Evolutionary conservation across 495 filamentous ascomycete species (phyloP).

Genomic region (Arthonia radiata): DNA sequence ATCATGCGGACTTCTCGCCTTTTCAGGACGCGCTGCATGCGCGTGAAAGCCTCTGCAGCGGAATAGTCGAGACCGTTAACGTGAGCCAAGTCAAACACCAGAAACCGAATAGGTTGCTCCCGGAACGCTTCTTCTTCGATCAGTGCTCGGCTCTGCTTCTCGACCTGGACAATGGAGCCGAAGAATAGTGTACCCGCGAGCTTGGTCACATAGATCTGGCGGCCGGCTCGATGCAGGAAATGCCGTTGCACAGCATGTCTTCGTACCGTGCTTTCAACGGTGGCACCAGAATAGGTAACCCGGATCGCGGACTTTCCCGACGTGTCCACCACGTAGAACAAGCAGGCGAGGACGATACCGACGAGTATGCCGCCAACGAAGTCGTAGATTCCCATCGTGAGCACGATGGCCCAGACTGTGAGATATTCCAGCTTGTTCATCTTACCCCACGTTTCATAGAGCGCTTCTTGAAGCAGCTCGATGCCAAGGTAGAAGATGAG

Average conservation of each 20-base stretch:
- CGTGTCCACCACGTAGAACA: slow-evolving; percentile 73
- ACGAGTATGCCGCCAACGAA: slow-evolving; percentile 84
- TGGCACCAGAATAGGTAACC: slow-evolving; percentile 61
- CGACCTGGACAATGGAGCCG: slow-evolving; percentile 83
- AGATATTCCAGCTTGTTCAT: slow-evolving; percentile 66
- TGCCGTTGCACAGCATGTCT: slow-evolving; percentile 72
- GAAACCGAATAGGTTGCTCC: slow-evolving; percentile 53
- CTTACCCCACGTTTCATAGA: slow-evolving; percentile 72
- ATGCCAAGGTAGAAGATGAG: slow-evolving; percentile 87
- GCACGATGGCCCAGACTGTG: slow-evolving; percentile 72
- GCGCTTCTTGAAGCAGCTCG: slow-evolving; percentile 65
- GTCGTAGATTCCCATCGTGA: slow-evolving; percentile 90
- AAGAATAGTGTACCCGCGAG: slow-evolving; percentile 87
- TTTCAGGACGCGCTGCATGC: slow-evolving; percentile 60
- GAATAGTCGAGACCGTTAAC: slow-evolving; percentile 91
- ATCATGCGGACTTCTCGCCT: slow-evolving; percentile 50
- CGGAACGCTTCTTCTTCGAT: slow-evolving; percentile 62
- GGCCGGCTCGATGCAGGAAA: slow-evolving; percentile 61
- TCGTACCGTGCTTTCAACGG: slow-evolving; percentile 75
- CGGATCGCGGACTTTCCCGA: slow-evolving; percentile 70
- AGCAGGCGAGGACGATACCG: slow-evolving; percentile 75
- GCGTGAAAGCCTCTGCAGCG: slow-evolving; percentile 77
- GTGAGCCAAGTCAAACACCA: slow-evolving; percentile 71
- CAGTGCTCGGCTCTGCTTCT: slow-evolving; percentile 56
- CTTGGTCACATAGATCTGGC: slow-evolving; percentile 73